Evolutionary conservation across 2,329 filamentous ascomycete genomes (phyloP).

Genomic region (Penicillium thymicola): DNA sequence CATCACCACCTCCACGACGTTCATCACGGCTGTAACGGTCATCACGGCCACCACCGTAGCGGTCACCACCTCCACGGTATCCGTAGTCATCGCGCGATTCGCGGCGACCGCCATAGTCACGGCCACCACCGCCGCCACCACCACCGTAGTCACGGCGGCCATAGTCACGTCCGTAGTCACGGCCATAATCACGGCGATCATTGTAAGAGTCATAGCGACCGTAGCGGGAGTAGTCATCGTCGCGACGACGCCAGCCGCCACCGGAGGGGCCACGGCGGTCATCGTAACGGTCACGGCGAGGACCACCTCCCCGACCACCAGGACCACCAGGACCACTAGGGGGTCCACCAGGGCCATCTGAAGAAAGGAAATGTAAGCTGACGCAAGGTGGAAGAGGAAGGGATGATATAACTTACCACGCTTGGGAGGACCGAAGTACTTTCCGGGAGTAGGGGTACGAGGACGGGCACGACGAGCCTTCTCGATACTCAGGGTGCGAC

Average conservation of each 20-base stretch:
- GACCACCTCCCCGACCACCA: constrained; percentile 39
- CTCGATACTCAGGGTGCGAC: constrained; percentile 94
- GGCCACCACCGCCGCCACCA: constrained; percentile 45
- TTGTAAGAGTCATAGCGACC: constrained; percentile 49
- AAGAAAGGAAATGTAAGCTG: constrained; percentile 13
- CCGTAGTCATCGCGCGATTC: constrained; percentile 47
- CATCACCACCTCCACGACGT: constrained; percentile 45
- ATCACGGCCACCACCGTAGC: constrained; percentile 49
- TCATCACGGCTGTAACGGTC: constrained; percentile 46
- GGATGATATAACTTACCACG: constrained; percentile 63
- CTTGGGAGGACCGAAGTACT: constrained; percentile 99
- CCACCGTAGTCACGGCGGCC: constrained; percentile 55
- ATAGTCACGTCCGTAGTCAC: constrained; percentile 60
- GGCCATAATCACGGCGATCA: constrained; percentile 61
- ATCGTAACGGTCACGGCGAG: constrained; percentile 49
- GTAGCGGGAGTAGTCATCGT: constrained; percentile 44
- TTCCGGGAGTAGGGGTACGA: constrained; percentile 93
- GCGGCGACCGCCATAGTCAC: constrained; percentile 46
- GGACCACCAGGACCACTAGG: constrained; percentile 34
- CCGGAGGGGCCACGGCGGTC: constrained; percentile 53
- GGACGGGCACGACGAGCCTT: constrained; percentile 95
- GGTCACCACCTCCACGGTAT: constrained; percentile 41
- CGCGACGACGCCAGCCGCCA: constrained; percentile 48
- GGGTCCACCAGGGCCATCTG: constrained; percentile 41
- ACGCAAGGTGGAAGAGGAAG: neutral